Evolutionary conservation across 306 rosid genomes (phyloP), one percentile per base, ranked within the genome.

Genomic region (Dryas drummondii): DNA sequence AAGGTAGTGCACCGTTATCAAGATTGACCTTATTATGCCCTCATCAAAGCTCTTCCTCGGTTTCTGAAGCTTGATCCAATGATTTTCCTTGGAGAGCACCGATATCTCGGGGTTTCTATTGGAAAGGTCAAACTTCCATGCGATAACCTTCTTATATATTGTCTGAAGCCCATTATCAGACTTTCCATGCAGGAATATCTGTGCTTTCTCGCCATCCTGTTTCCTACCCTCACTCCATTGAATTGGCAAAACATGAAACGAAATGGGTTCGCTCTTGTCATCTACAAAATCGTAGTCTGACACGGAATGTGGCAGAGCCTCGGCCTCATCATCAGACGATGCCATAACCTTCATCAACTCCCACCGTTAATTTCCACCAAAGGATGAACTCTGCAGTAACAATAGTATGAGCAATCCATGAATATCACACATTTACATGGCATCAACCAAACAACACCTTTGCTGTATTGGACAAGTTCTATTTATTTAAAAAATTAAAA

Each of bases 261-360:
- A 88, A 59, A 91, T 74, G 0, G 91, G 97, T 47, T 17, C 90
- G 0, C 81, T 81, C 37, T 64, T 80, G 4, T 85, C 79, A 65
- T 90, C 97, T 55, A 44, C 80, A 15, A 94, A 87, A 82, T 94
- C 75, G 81, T 91, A 94, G 82, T 90, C 87, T 2, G 89, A 75
- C 26, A 91, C 91, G 2, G 76, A 81, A 6, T 71, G 54, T 22
- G 78, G 91, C 57, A 55, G 79, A 44, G 61, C 72, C 80, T 90
- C 92, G 0, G 37, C 83, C 87, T 94, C 98, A 7, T 94, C 98
- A 16, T 91, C 98, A 1, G 97, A 94, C 13, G 96, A 88, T 0
- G 83, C 84, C 98, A 94, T 94, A 19, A 5, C 66, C 75, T 45
- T 42, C 62, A 46, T 65, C 42, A 45, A 83, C 72, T 66, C 71